Percentiles rank a stretch among this genome's conserved stretches.
These are phyloP conservation scores for Globisporangium radiosum DNA, from an alignment of 352 stramenopile species.

Conservation along the genomic window DNA sequence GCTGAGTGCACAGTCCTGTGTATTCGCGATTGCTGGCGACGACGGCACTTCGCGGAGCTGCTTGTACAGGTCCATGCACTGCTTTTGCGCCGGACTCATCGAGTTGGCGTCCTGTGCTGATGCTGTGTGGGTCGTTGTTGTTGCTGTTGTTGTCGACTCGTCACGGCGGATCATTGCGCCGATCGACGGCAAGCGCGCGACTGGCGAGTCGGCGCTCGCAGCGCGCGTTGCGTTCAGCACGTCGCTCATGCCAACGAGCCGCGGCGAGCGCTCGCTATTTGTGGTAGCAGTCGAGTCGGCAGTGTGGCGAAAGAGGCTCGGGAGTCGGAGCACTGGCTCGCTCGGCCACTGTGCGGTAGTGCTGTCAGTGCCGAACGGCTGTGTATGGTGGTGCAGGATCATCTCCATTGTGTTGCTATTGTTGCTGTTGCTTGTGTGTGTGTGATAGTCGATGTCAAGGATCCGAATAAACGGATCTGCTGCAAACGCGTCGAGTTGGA, in stretches of 20 bases:
- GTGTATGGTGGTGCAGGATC: constrained; percentile 53
- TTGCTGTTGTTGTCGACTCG: constrained; percentile 8
- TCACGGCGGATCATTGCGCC: constrained; percentile 62
- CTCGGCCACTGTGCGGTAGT: constrained; percentile 18
- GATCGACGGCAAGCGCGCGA: constrained; percentile 55
- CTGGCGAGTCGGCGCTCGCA: constrained; percentile 22
- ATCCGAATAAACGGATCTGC: constrained; percentile 1
- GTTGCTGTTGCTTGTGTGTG: neutral
- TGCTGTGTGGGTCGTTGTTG: neutral
- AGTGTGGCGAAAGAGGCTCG: constrained; percentile 39
- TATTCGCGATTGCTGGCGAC: constrained; percentile 13
- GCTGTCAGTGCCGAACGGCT: constrained; percentile 26
- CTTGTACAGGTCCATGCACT: constrained; percentile 60
- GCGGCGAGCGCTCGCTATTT: constrained; percentile 30
- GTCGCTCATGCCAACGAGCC: constrained; percentile 58
- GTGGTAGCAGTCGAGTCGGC: constrained; percentile 4
- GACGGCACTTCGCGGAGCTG: constrained; percentile 26
- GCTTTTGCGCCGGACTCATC: constrained; percentile 52
- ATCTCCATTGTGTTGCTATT: constrained; percentile 35
- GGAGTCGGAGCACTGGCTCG: constrained; percentile 32
- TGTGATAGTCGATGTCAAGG: neutral
- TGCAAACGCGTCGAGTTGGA: constrained; percentile 9
- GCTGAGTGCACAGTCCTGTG: constrained; percentile 28
- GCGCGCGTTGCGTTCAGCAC: constrained; percentile 31
- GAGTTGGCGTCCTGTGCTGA: constrained; percentile 13